Conservation (phyloP, 345 rosid genomes). For the Adansonia digitata region DNA sequence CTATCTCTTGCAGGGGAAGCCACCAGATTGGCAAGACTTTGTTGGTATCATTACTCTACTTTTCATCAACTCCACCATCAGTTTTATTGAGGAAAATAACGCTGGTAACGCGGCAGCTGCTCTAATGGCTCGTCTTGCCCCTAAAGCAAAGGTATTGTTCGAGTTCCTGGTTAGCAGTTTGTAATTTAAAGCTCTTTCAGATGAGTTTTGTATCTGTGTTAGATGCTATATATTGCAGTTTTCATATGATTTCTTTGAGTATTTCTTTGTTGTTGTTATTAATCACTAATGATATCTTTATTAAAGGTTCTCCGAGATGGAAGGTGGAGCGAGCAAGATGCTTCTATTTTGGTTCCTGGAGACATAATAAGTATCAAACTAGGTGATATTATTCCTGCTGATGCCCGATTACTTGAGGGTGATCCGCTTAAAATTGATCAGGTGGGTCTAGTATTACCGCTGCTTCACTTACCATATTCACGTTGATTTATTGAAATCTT, state of each 20-base stretch:
- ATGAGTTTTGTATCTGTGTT: background rate
- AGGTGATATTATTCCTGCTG: conserved; percentile 96
- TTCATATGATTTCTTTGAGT: background rate
- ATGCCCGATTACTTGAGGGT: conserved; percentile 93
- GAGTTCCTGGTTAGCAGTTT: background rate
- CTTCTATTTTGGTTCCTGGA: conserved; percentile 86
- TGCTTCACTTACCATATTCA: background rate
- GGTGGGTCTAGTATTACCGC: conserved; percentile 30
- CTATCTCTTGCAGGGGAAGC: conserved; percentile 58
- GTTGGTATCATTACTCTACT: conserved; percentile 90
- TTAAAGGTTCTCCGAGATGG: conserved; percentile 91
- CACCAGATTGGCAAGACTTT: conserved; percentile 99
- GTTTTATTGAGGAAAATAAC: conserved; percentile 94
- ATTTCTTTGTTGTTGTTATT: background rate
- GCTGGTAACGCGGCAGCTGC: conserved; percentile 99
- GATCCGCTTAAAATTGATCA: conserved; percentile 96
- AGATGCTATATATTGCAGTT: background rate
- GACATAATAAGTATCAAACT: conserved; percentile 86
- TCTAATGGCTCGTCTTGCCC: conserved; percentile 96
- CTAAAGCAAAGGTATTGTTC: conserved; percentile 76
- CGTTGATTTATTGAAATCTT: conserved; percentile 12
- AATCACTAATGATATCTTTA: conserved; percentile 8
- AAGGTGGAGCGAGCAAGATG: conserved; percentile 92
- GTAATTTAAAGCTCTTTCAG: background rate
- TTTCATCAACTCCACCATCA: conserved; percentile 89